Percentiles rank a stretch among this genome's conserved stretches.
phyloP scores from a whole-genome alignment of 768 basidiomycete species.

The Tubosaeta sp. region DNA sequence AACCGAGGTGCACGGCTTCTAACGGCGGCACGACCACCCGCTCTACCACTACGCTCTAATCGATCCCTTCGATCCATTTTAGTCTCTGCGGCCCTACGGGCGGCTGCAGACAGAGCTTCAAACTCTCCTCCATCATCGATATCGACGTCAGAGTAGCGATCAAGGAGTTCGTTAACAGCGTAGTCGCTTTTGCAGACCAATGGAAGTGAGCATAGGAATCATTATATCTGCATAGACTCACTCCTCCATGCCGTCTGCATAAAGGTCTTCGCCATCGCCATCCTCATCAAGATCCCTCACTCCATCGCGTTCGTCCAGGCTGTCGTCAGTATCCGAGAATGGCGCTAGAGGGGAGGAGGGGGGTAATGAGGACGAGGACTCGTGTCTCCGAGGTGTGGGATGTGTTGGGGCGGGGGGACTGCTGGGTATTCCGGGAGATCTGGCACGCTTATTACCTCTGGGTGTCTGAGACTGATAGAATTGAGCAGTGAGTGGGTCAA shows the following conservation, averaged over 20 bases:
- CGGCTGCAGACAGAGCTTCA: conserved; percentile 61
- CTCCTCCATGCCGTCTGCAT: conserved; percentile 75
- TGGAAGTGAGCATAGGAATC: conserved; percentile 7
- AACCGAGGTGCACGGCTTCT: conserved; percentile 85
- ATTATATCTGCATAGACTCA: conserved; percentile 33
- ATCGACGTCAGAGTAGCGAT: conserved; percentile 82
- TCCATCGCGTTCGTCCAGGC: conserved; percentile 64
- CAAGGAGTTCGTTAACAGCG: conserved; percentile 73
- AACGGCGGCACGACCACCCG: conserved; percentile 69
- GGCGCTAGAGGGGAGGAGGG: conserved; percentile 81
- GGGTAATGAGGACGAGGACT: conserved; percentile 72
- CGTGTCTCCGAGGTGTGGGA: conserved; percentile 45
- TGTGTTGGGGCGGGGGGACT: conserved; percentile 41
- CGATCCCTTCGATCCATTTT: conserved; percentile 89
- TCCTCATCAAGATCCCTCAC: conserved; percentile 61
- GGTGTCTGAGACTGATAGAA: conserved; percentile 37
- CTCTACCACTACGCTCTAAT: conserved; percentile 57
- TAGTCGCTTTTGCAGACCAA: conserved; percentile 61
- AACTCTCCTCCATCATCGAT: conserved; percentile 79
- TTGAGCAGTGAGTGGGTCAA: background rate
- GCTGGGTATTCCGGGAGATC: conserved; percentile 48
- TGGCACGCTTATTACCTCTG: conserved; percentile 59
- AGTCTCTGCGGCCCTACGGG: conserved; percentile 78
- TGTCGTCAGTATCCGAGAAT: conserved; percentile 87
- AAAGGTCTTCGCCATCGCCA: conserved; percentile 91